These are phyloP conservation scores for Przewalskia tangutica DNA, from an alignment of 257 asterid species.

Conservation along the genomic window DNA sequence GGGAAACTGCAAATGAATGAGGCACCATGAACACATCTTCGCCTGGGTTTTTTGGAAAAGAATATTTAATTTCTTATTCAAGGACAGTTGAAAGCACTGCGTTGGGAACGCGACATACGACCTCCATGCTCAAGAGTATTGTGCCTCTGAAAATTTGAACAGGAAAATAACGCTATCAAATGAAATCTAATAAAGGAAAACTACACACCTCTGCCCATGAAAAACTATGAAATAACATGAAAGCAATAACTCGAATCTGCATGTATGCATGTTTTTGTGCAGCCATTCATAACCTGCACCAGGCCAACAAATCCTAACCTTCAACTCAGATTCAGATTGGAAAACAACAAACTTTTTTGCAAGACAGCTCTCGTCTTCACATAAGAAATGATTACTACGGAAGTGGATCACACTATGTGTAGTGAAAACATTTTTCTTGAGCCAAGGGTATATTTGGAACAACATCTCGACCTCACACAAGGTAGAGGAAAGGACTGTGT, in stretches of 20 bases:
- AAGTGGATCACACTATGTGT: constrained; percentile 79
- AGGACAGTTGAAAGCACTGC: constrained; percentile 39
- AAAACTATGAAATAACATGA: background rate
- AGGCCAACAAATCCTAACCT: constrained; percentile 37
- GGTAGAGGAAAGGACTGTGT: too few species aligned
- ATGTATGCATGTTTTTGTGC: background rate
- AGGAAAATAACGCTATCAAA: constrained; percentile 1
- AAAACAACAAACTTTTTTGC: constrained; percentile 78
- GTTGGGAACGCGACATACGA: constrained; percentile 88
- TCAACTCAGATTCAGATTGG: constrained; percentile 71
- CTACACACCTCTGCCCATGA: background rate
- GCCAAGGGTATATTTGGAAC: too few species aligned
- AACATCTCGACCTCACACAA: too few species aligned
- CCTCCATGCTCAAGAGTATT: constrained; percentile 89
- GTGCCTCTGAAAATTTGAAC: constrained; percentile 62
- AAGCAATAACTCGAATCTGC: background rate
- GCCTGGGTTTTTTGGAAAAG: background rate
- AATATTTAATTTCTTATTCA: background rate
- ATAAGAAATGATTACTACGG: constrained; percentile 68
- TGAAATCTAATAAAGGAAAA: background rate
- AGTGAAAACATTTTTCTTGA: too few species aligned
- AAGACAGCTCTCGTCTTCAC: constrained; percentile 90
- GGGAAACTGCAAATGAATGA: background rate
- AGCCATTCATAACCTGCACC: background rate
- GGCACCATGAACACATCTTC: background rate